Evolutionary conservation across 1,284 basidiomycete species (phyloP).

Genomic region (Melampsora americana): DNA sequence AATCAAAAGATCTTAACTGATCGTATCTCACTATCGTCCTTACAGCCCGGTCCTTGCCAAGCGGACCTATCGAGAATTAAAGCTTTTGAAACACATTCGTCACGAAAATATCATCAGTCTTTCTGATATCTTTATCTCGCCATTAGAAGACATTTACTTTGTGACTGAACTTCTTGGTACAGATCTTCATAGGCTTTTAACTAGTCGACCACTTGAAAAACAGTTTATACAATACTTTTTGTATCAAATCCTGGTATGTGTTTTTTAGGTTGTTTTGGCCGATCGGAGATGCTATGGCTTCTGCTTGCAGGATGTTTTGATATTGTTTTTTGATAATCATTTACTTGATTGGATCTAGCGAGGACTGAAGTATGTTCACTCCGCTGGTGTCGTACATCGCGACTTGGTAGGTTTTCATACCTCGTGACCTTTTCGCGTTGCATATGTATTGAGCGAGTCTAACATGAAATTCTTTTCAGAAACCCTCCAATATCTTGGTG

Average conservation of each 20-base stretch:
- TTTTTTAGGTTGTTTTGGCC: not conserved
- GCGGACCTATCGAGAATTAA: slow-evolving; percentile 95
- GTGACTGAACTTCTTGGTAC: slow-evolving; percentile 99
- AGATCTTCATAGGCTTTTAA: slow-evolving; percentile 93
- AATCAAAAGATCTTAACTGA: not conserved
- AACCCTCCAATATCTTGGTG: slow-evolving; percentile 99
- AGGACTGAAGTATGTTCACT: slow-evolving; percentile 98
- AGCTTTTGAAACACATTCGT: slow-evolving; percentile 96
- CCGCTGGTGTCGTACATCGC: slow-evolving; percentile 96
- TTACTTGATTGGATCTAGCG: slow-evolving; percentile 60
- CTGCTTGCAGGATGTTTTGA: not conserved
- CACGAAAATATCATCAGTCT: slow-evolving; percentile 85
- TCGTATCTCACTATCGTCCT: not conserved
- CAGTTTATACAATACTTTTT: slow-evolving; percentile 99
- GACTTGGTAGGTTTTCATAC: slow-evolving; percentile 66
- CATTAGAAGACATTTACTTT: slow-evolving; percentile 64
- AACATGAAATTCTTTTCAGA: slow-evolving; percentile 59
- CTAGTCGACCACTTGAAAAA: slow-evolving; percentile 94
- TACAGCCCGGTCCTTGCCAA: slow-evolving; percentile 81
- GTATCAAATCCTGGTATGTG: slow-evolving; percentile 87
- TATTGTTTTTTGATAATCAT: not conserved
- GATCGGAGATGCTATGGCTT: not conserved
- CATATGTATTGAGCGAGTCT: not conserved
- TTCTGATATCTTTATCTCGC: slow-evolving; percentile 56
- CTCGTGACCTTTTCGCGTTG: not conserved